phyloP scores from a whole-genome alignment of 2,329 filamentous ascomycete genomes.

The Talaromyces sp. region DNA sequence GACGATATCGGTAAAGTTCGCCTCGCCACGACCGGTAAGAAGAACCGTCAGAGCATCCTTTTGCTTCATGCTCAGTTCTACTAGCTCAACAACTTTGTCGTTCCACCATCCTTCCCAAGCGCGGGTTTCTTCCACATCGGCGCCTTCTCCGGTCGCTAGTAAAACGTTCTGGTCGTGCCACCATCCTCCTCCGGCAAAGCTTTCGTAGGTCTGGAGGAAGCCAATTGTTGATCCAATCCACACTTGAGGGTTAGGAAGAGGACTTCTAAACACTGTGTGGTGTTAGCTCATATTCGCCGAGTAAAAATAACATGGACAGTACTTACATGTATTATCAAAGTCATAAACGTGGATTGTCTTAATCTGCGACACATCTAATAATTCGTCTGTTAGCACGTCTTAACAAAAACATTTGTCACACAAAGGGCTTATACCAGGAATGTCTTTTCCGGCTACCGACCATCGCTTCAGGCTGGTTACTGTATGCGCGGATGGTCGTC shows the following conservation, averaged over 20 bases:
- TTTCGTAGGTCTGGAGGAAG: conserved; percentile 67
- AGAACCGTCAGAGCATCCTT: conserved; percentile 80
- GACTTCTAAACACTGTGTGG: conserved; percentile 74
- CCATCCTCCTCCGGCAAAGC: conserved; percentile 82
- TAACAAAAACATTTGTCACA: neutral
- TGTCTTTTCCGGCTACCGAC: conserved; percentile 69
- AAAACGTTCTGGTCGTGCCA: conserved; percentile 92
- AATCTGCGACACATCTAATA: conserved; percentile 59
- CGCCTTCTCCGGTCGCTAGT: conserved; percentile 75
- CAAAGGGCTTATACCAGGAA: conserved; percentile 53
- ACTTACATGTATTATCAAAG: conserved; percentile 85
- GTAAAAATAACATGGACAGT: conserved; percentile 22
- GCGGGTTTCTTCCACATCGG: conserved; percentile 72
- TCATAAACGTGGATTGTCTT: conserved; percentile 88
- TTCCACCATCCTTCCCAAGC: conserved; percentile 98
- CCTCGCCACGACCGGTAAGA: conserved; percentile 78
- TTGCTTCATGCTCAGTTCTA: conserved; percentile 73
- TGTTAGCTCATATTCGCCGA: neutral
- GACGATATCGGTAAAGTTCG: conserved; percentile 70
- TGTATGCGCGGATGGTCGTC: conserved; percentile 43
- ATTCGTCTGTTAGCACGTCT: neutral
- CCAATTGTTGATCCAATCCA: conserved; percentile 79
- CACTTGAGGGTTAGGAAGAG: conserved; percentile 79
- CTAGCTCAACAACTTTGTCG: conserved; percentile 75
- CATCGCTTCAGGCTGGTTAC: conserved; percentile 74